phyloP scores from a whole-genome alignment of 352 stramenopile genomes.

The Thraustochytrium striatum region DNA sequence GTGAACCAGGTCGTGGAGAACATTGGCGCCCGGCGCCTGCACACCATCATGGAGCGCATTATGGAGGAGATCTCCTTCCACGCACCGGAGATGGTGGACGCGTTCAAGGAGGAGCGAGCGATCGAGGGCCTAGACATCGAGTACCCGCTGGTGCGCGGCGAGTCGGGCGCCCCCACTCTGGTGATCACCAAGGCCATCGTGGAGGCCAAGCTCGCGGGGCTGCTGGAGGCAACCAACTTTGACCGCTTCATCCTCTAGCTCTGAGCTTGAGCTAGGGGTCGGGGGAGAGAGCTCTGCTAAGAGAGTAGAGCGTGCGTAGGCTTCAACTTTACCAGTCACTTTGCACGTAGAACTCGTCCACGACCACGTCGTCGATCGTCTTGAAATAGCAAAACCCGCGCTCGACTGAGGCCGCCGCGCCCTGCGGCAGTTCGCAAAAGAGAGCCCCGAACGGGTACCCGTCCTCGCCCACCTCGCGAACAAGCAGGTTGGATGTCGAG shows the following conservation, averaged over 20 bases:
- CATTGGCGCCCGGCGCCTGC: constrained; percentile 94
- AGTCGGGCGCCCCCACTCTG: constrained; percentile 58
- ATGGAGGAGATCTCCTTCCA: constrained; percentile 98
- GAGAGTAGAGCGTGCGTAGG: too few species aligned
- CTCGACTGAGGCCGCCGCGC: not conserved
- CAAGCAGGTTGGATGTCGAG: constrained; percentile 4
- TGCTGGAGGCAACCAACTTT: constrained; percentile 35
- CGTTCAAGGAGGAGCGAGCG: not conserved
- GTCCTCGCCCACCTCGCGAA: not conserved
- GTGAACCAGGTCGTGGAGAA: constrained; percentile 96
- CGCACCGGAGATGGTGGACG: constrained; percentile 69
- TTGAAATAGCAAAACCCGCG: constrained; percentile 33
- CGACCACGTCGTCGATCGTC: constrained; percentile 29
- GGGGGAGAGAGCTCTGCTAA: too few species aligned
- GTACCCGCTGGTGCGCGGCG: constrained; percentile 74
- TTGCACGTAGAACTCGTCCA: constrained; percentile 11
- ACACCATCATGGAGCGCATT: constrained; percentile 96
- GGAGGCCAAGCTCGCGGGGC: constrained; percentile 11
- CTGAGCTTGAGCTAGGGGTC: too few species aligned
- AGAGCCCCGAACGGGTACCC: constrained; percentile 33
- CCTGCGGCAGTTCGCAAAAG: constrained; percentile 29
- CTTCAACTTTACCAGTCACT: too few species aligned
- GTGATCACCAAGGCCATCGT: constrained; percentile 42
- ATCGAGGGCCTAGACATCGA: constrained; percentile 72
- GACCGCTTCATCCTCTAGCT: constrained; percentile 33